phyloP scores from a whole-genome alignment of 768 basidiomycete genomes.

The Botryobasidium botryosum region DNA sequence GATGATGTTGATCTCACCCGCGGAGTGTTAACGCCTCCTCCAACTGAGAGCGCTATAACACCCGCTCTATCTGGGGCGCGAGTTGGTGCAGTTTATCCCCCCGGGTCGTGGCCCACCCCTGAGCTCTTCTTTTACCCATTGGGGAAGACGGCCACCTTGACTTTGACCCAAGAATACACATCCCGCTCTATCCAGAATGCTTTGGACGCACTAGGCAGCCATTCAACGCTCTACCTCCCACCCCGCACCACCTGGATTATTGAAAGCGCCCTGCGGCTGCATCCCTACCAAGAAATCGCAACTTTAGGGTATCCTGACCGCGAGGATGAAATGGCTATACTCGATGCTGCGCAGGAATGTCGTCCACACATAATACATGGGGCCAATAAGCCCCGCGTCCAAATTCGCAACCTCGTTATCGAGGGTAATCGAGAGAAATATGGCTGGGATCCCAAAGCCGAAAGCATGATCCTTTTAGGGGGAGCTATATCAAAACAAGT shows the following conservation, averaged over 20 bases:
- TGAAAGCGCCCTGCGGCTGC: slow-evolving; percentile 8
- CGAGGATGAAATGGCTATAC: slow-evolving; percentile 13
- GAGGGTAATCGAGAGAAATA: slow-evolving; percentile 15
- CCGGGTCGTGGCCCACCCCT: slow-evolving; percentile 10
- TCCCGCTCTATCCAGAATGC: slow-evolving; percentile 13
- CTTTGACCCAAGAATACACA: slow-evolving; percentile 6
- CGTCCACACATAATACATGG: slow-evolving; percentile 10
- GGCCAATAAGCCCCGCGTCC: slow-evolving; percentile 9
- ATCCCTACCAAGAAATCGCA: slow-evolving; percentile 14
- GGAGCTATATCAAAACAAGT: slow-evolving; percentile 9
- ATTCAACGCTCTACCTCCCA: slow-evolving; percentile 14
- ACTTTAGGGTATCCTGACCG: slow-evolving; percentile 14
- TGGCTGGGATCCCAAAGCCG: slow-evolving; percentile 12
- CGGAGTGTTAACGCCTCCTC: no score
- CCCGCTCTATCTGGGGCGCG: no score
- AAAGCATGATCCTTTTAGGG: slow-evolving; percentile 14
- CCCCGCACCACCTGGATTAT: slow-evolving; percentile 11
- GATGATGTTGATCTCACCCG: no score
- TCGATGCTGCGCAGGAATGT: slow-evolving; percentile 13
- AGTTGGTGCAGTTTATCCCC: slow-evolving; percentile 7
- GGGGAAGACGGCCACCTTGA: not conserved
- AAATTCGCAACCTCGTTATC: slow-evolving; percentile 13
- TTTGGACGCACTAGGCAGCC: slow-evolving; percentile 12
- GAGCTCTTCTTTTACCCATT: slow-evolving; percentile 10
- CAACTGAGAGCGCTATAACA: no score